Conservation (phyloP, 768 basidiomycete genomes). For the Xerocomus brunneocitrinus region DNA sequence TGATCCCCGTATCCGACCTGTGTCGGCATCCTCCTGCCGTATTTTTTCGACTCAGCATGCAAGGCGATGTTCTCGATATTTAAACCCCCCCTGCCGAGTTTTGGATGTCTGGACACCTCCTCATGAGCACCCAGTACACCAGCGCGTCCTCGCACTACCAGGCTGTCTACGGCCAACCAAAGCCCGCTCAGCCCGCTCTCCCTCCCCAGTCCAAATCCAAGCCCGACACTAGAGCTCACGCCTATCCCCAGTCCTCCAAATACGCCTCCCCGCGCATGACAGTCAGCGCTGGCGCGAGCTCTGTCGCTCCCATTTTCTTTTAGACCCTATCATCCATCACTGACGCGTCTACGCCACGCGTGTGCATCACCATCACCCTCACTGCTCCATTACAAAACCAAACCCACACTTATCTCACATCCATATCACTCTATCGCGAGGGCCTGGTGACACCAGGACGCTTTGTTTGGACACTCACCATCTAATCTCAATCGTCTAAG, state of each 20-base stretch:
- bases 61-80: slow-evolving; percentile 30
- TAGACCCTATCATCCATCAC: slow-evolving; percentile 23
- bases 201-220: slow-evolving; percentile 18
- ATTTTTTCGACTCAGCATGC: slow-evolving; percentile 1
- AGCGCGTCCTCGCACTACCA: slow-evolving; percentile 14
- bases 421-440: slow-evolving; percentile 1
- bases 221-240: slow-evolving; percentile 16
- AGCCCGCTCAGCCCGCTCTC: slow-evolving; percentile 14
- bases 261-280: slow-evolving; percentile 29
- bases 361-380: background rate
- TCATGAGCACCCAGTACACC: slow-evolving; percentile 28
- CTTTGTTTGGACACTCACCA: slow-evolving; percentile 7
- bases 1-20: slow-evolving; percentile 20
- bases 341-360: background rate
- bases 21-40: slow-evolving; percentile 21
- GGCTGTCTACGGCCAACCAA: slow-evolving; percentile 16
- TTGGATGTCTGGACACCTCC: background rate
- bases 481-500: slow-evolving; percentile 18
- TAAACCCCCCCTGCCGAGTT: slow-evolving; percentile 17
- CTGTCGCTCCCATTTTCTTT: slow-evolving; percentile 58
- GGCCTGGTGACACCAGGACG: background rate
- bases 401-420: background rate
- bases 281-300: slow-evolving; percentile 47
- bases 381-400: background rate
- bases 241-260: slow-evolving; percentile 26